Conservation (phyloP, 495 filamentous ascomycete genomes). For the Penicillium canescens region DNA sequence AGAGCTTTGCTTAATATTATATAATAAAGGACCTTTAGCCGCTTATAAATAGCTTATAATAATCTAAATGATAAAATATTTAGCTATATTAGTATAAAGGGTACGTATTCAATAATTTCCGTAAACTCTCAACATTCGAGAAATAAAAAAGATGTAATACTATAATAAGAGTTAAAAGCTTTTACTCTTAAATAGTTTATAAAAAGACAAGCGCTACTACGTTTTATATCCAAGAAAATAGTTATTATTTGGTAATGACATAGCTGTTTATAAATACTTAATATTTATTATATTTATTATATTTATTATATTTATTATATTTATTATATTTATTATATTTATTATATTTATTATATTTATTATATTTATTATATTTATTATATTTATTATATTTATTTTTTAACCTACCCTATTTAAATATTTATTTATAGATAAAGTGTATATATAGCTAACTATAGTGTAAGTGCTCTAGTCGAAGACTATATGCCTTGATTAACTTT, state of each 20-base stretch:
- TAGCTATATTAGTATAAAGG: neutral
- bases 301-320: too few relatives aligned
- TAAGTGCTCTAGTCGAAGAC: too few relatives aligned
- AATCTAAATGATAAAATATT: too few relatives aligned
- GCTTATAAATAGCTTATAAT: neutral
- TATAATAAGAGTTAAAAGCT: neutral
- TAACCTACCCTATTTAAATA: neutral
- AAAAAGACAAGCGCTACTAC: neutral
- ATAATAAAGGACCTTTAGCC: neutral
- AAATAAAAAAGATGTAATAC: neutral
- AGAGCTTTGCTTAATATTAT: neutral
- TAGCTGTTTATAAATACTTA: too few relatives aligned
- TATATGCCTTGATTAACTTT: too few relatives aligned
- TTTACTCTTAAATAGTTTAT: neutral
- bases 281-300: too few relatives aligned
- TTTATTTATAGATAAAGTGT: neutral
- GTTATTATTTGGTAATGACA: neutral
- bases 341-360: too few relatives aligned
- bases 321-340: too few relatives aligned
- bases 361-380: neutral
- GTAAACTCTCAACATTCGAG: neutral
- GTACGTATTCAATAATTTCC: neutral
- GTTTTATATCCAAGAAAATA: neutral
- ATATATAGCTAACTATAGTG: neutral
- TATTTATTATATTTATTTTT: neutral